Evolutionary conservation across 192 early-diverging fungal genomes (phyloP).

Genomic region (Backusella liffmaniae): DNA sequence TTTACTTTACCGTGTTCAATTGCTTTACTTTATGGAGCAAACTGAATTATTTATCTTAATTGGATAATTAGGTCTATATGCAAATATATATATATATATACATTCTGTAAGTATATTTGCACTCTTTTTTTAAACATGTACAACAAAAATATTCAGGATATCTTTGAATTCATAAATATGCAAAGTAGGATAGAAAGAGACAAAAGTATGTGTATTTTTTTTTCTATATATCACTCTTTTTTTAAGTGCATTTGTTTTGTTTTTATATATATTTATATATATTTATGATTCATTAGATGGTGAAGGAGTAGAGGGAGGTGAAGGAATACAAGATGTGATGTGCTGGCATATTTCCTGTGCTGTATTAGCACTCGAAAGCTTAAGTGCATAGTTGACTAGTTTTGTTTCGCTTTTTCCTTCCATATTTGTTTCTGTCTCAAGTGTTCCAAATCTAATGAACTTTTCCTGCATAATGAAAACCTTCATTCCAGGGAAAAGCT

Average conservation of each 20-base stretch:
- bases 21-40: too few relatives aligned
- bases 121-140: too few relatives aligned
- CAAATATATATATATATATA: too few relatives aligned
- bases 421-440: constrained; percentile 29
- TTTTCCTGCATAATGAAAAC: constrained; percentile 38
- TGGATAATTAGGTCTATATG: too few relatives aligned
- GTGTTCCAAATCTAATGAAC: constrained; percentile 38
- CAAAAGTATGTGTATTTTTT: too few relatives aligned
- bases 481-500: constrained; percentile 39
- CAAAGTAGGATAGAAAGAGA: too few relatives aligned
- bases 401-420: constrained; percentile 5
- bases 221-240: not conserved
- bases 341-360: constrained; percentile 31
- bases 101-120: too few relatives aligned
- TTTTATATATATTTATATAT: not conserved
- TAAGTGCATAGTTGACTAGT: constrained; percentile 32
- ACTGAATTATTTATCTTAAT: too few relatives aligned
- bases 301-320: not conserved
- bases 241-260: not conserved
- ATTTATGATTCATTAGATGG: not conserved
- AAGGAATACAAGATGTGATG: constrained; percentile 23
- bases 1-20: too few relatives aligned
- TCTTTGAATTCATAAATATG: too few relatives aligned
- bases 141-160: too few relatives aligned
- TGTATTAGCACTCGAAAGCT: constrained; percentile 8